Conservation (phyloP, 345 rosid genomes). For the Lagerstroemia speciosa region DNA sequence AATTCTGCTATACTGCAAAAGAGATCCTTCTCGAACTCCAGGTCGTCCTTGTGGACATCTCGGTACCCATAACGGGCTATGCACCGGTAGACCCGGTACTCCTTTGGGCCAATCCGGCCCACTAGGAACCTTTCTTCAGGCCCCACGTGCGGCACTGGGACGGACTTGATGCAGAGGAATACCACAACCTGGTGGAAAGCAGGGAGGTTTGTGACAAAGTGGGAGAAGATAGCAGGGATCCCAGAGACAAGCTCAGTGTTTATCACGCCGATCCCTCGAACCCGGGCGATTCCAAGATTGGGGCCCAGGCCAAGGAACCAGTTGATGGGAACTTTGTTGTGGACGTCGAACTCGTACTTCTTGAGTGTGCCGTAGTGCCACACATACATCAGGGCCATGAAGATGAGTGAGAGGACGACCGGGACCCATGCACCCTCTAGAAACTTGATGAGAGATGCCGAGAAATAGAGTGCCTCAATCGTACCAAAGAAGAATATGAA, state of each 20-base stretch:
- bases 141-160: conserved; percentile 87
- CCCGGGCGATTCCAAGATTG: conserved; percentile 74
- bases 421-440: conserved; percentile 99
- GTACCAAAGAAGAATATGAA: conserved; percentile 79
- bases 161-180: conserved; percentile 90
- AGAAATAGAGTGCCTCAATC: conserved; percentile 82
- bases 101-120: conserved; percentile 82
- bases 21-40: conserved; percentile 83
- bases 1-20: conserved; percentile 75
- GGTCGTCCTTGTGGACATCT: conserved; percentile 75
- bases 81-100: conserved; percentile 74
- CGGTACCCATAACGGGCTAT: conserved; percentile 91
- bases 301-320: conserved; percentile 88
- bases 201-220: conserved; percentile 96
- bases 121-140: conserved; percentile 85
- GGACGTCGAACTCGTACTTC: conserved; percentile 82
- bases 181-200: conserved; percentile 93
- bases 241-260: conserved; percentile 92
- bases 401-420: conserved; percentile 58
- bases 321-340: conserved; percentile 80
- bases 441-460: conserved; percentile 95
- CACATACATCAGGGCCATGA: conserved; percentile 61
- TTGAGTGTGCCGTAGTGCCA: conserved; percentile 95
- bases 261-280: conserved; percentile 82
- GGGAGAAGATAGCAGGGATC: conserved; percentile 93